phyloP scores from a whole-genome alignment of 768 basidiomycete species.

The Pisolithus sp. region DNA sequence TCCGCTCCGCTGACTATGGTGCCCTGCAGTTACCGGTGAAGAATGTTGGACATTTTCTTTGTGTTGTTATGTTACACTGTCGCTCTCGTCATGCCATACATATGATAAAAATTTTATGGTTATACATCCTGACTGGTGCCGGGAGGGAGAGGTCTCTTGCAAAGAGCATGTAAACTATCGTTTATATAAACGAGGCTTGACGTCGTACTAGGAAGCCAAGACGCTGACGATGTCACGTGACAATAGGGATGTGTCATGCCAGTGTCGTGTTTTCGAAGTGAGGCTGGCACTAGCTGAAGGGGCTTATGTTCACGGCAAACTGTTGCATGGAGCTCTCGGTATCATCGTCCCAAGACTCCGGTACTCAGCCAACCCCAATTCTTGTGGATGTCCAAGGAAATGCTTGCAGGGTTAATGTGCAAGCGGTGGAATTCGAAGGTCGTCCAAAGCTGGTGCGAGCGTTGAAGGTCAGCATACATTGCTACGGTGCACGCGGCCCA shows the following conservation, averaged over 20 bases:
- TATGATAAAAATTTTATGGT: too few relatives aligned
- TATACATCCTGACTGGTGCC: too few relatives aligned
- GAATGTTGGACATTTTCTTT: conserved; percentile 28
- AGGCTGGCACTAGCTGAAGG: not conserved
- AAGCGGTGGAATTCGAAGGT: conserved; percentile 44
- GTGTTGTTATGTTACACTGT: conserved; percentile 39
- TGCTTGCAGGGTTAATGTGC: conserved; percentile 48
- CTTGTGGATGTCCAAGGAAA: conserved; percentile 36
- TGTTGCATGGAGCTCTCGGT: conserved; percentile 18
- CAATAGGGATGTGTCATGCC: not conserved
- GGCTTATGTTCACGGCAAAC: not conserved
- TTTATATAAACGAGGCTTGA: too few relatives aligned
- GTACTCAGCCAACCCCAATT: conserved; percentile 17
- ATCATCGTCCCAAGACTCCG: conserved; percentile 10
- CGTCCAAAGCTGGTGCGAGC: conserved; percentile 48
- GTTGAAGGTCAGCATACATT: conserved; percentile 36
- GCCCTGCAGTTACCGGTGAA: conserved; percentile 60
- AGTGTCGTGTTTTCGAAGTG: not conserved
- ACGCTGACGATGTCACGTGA: not conserved
- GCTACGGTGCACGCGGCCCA: not conserved
- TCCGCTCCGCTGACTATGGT: not conserved
- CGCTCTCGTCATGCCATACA: conserved; percentile 30
- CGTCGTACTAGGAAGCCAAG: too few relatives aligned
- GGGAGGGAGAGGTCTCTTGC: too few relatives aligned
- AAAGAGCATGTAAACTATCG: too few relatives aligned